Evolutionary conservation across 805 yeast species (phyloP), one percentile per base, ranked within the genome.

Genomic region (Wickerhamomyces mucosus): DNA sequence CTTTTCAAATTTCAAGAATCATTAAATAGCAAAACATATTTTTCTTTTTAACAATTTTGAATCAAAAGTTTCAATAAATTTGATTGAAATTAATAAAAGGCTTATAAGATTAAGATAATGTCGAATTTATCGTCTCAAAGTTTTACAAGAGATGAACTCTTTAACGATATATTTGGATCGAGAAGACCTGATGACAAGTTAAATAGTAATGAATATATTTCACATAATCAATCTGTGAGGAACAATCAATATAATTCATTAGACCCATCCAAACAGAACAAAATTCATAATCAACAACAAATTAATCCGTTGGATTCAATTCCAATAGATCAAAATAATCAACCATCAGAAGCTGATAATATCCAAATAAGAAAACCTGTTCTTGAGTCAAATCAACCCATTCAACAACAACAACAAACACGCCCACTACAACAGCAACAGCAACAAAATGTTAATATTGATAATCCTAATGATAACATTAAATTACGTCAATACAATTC

Each of bases 131-230:
- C n/a, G n/a, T n/a, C n/a, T n/a, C n/a, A 39, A 15, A 31, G 29
- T 20, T 32, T 40, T 32, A 36, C 38, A 21, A 36, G 58, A 32
- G 55, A 51, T 31, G 55, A 50, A 13, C 41, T 50, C 21, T 51
- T 48, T 39, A 45, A 33, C 28, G 58, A 53, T 34, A 53, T 53
- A 25, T 53, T 53, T 29, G 58, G 58, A 12, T 38, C 37, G 13
- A 39, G 48, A 29, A 41, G 56, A 28, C 50, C 51, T 8, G 37
- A 26, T 8, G 29, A 28, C 4, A n/a, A n/a, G n/a, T n/a, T n/a
- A n/a, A n/a, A 10, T 9, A 19, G 10, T 15, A 18, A 21, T 9
- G 27, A 20, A 10, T 18, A 6, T n/a, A 27, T 10, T 11, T 25
- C 24, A 10, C 25, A 18, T 13, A 18, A 15, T n/a, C 15, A 15